Base-by-base conservation (phyloP, 139 green algal species). In the Micractinium conductrix region DNA sequence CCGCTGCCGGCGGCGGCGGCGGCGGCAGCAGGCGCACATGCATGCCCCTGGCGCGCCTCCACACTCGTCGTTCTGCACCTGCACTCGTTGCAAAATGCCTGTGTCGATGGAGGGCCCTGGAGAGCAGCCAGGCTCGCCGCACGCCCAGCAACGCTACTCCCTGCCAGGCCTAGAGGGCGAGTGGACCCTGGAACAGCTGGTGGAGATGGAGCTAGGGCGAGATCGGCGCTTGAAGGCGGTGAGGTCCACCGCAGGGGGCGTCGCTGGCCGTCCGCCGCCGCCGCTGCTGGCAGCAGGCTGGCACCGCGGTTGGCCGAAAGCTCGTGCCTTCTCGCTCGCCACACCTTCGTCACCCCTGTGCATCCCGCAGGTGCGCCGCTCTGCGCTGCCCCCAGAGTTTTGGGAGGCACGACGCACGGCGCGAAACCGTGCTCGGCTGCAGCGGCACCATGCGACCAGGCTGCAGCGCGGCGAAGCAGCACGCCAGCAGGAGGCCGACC, bases 371-470 rank as follows among this genome's bases (percentile, higher is more conserved):
- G 80, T 87, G 40, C 79, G 74, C n/a, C 69, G 72, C 14, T 42
- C 45, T 17, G 42, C 78, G 50, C 58, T 87, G 82, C 84, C 84
- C 1, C n/a, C 62, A 6, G 71, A 76, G 53, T 87, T 87, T 21
- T 87, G 84, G 84, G 84, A 87, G 24, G 67, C 72, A 19, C 74
- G 84, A 17, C 38, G 84, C 43, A 55, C 60, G 37, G 73, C 60
- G 0, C 79, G 58, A 38, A 87, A 87, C 55, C 72, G 37, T 7
- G 55, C 65, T 16, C 72, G 84, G 12, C 37, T 50, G n/a, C 72
- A 80, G 40, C 79, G 84, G 35, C 55, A 87, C 38, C 75, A 84
- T 5, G 22, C 30, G 21, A 19, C 22, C 22, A 43, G 74, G 28
- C 62, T 75, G 50, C 67, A 24, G 37, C 53, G 42, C 42, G 67